Percentiles rank a stretch among this genome's conserved stretches.
Evolutionary conservation across 306 rosid genomes (phyloP).

Genomic region (Dryas octopetala): DNA sequence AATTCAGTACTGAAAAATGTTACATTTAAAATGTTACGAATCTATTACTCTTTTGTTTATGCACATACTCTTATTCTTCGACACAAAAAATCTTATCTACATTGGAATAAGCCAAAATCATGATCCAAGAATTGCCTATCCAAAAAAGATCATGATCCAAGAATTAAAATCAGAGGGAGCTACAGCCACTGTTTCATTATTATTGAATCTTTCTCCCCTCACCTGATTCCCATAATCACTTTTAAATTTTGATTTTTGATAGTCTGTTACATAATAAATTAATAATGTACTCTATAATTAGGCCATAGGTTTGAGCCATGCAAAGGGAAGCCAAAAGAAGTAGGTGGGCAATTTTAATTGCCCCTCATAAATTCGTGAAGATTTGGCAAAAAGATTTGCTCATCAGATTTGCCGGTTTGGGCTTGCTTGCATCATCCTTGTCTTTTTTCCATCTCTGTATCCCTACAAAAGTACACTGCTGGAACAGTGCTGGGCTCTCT

Average conservation of each 20-base stretch:
- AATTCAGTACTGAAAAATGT: too few species aligned
- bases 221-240: slow-evolving; percentile 8
- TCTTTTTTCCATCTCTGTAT: slow-evolving; percentile 1
- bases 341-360: slow-evolving; percentile 13
- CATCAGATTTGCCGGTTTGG: slow-evolving; percentile 23
- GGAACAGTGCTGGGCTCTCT: slow-evolving; percentile 31
- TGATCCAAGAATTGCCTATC: too few species aligned
- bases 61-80: too few species aligned
- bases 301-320: slow-evolving; percentile 21
- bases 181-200: not conserved
- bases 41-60: too few species aligned
- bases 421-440: slow-evolving; percentile 55
- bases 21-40: too few species aligned
- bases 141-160: not conserved
- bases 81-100: too few species aligned
- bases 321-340: slow-evolving; percentile 6
- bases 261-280: not conserved
- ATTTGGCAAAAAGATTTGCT: slow-evolving; percentile 31
- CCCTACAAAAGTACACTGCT: slow-evolving; percentile 37
- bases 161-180: not conserved
- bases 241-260: too few species aligned
- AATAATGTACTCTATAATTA: not conserved
- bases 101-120: too few species aligned
- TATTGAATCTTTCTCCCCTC: not conserved
- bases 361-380: slow-evolving; percentile 31